phyloP scores from a whole-genome alignment of 371 early-diverging fungal species.

The Actinomortierella ambigua region DNA sequence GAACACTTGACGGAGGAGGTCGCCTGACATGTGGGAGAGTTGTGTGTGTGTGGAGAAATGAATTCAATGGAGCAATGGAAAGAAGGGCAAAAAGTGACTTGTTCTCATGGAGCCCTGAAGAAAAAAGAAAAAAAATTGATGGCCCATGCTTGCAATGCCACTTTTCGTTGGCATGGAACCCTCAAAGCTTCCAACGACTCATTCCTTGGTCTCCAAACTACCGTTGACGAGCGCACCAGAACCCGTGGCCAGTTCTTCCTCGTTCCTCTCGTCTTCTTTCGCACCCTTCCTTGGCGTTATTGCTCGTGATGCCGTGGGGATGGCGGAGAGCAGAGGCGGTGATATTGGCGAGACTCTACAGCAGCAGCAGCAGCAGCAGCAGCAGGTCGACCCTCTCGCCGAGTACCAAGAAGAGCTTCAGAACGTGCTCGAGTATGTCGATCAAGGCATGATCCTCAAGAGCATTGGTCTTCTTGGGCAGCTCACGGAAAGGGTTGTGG shows the following conservation, averaged over 20 bases:
- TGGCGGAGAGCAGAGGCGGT: neutral
- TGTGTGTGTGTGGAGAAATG: neutral
- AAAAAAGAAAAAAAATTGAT: neutral
- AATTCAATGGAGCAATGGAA: too few species aligned
- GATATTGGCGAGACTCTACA: neutral
- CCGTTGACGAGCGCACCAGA: too few species aligned
- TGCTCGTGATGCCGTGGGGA: neutral
- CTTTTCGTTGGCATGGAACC: too few species aligned
- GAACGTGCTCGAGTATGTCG: slow-evolving; percentile 70
- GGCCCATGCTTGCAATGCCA: too few species aligned
- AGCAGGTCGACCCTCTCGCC: slow-evolving; percentile 47
- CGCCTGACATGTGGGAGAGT: slow-evolving; percentile 13
- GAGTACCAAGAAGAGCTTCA: slow-evolving; percentile 75
- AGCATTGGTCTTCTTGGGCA: slow-evolving; percentile 76
- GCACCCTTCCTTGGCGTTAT: too few species aligned
- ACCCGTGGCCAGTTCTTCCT: too few species aligned
- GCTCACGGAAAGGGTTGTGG: slow-evolving; percentile 73
- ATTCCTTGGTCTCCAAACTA: too few species aligned
- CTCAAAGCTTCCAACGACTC: too few species aligned
- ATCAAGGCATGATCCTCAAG: slow-evolving; percentile 67
- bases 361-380: neutral
- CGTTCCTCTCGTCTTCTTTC: too few species aligned
- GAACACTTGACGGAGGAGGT: slow-evolving; percentile 34
- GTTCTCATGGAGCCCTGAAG: neutral
- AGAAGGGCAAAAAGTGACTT: neutral